Evolutionary conservation across 441 rosid genomes (phyloP), one percentile per base, ranked within the genome.

Genomic region (Euphorbia corollata): DNA sequence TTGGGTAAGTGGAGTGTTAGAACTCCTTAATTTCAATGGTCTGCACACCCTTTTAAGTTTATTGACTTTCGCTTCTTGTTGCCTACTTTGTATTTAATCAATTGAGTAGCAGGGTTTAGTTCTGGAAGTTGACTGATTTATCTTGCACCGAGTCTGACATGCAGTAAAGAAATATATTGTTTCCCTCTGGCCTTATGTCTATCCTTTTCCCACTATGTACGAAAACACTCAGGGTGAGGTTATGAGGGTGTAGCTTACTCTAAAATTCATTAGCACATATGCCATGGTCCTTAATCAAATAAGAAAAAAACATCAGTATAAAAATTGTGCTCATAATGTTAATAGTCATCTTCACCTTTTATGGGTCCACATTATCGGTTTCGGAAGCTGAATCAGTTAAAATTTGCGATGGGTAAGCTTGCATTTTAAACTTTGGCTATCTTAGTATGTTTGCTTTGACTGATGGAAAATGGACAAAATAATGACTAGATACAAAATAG

Each of bases 11-110:
- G 34, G 16, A 58, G 36, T 43, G 59, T 15, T 55, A 22, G 32
- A 67, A 8, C 64, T 64, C 1, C 53, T 45, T 53, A 53, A 47
- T n/a, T 64, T 61, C 47, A 50, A 23, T 27, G 60, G 65, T 66
- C 19, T 19, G 22, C 43, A 41, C 18, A n/a, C n/a, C n/a, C n/a
- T n/a, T n/a, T 68, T 24, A 45, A 59, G 20, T 45, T n/a, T 58
- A 22, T 1, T 53, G 34, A 19, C 19, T 27, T 41, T 5, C 45
- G 16, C 1, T 58, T 15, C 41, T 43, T n/a, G 64, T 24, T 58
- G 56, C 12, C 20, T 15, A 27, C 53, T 41, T 11, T 20, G 13
- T 61, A n/a, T 48, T 59, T 4, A 48, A 60, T 45, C n/a, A 38
- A 53, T 51, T 61, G 41, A 38, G 11, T 13, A 34, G 23, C 38